These are phyloP conservation scores for Sesbania bispinosa DNA, from an alignment of 306 rosid genomes.

Conservation along the genomic window DNA sequence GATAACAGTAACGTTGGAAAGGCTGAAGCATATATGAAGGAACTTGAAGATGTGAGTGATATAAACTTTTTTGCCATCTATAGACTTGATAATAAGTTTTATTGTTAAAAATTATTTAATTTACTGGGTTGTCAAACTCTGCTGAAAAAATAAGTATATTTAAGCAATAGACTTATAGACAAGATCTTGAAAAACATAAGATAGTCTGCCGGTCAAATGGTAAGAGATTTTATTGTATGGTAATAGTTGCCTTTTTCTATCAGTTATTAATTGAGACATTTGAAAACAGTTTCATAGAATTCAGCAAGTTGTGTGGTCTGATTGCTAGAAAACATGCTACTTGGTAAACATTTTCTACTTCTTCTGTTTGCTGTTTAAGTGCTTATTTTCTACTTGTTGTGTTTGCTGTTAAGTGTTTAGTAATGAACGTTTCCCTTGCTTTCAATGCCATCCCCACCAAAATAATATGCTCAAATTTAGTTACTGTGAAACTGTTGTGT, in stretches of 20 bases:
- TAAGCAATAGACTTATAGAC: neutral
- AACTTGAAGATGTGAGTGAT: conserved; percentile 84
- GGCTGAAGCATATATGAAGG: conserved; percentile 76
- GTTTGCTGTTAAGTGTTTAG: too few relatives aligned
- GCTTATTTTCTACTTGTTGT: too few relatives aligned
- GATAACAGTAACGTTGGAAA: conserved; percentile 71
- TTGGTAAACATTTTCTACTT: neutral
- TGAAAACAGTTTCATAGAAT: neutral
- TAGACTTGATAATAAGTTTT: neutral
- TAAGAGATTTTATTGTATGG: neutral
- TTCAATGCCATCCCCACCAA: neutral
- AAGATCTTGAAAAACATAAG: neutral
- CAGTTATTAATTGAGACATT: neutral
- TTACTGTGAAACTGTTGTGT: neutral
- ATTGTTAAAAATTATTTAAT: neutral
- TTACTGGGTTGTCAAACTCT: conserved; percentile 10
- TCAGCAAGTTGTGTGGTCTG: neutral
- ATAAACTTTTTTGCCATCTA: neutral
- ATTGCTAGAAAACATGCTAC: neutral
- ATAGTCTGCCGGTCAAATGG: neutral
- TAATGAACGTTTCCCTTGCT: neutral
- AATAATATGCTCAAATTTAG: neutral
- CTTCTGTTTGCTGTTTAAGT: neutral
- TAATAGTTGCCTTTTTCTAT: neutral
- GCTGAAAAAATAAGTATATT: neutral